phyloP scores from a whole-genome alignment of 169 alveolate genomes.

The Plasmodium reichenowi region DNA sequence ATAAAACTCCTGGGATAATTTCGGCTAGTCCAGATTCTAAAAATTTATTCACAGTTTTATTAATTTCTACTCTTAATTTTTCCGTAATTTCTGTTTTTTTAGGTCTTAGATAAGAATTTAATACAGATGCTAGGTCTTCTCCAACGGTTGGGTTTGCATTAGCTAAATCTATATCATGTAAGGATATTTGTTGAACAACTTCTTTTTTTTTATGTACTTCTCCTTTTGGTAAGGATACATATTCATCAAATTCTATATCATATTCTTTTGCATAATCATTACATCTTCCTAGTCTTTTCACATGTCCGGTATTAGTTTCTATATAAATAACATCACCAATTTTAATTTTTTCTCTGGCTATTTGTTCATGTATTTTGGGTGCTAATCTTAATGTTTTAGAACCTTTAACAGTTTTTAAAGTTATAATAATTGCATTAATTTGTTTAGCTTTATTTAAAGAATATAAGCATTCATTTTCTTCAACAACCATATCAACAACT shows the following conservation, averaged over 20 bases:
- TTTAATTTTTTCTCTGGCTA: constrained; percentile 97
- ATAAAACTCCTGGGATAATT: constrained; percentile 99
- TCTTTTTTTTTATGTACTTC: constrained; percentile 99
- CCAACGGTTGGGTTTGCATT: constrained; percentile 98
- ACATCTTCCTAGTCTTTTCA: constrained; percentile 98
- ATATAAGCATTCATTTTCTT: constrained; percentile 84
- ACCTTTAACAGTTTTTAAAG: constrained; percentile 98
- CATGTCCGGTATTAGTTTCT: constrained; percentile 97
- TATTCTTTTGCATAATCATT: constrained; percentile 98
- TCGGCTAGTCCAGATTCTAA: constrained; percentile 99
- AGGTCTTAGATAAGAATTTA: constrained; percentile 97
- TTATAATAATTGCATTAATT: constrained; percentile 94
- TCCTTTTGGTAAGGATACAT: constrained; percentile 99
- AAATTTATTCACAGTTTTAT: constrained; percentile 98
- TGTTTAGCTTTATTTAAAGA: constrained; percentile 89
- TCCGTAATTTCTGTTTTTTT: constrained; percentile 99
- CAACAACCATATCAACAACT: constrained; percentile 85
- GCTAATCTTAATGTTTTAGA: constrained; percentile 97
- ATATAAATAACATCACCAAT: constrained; percentile 98
- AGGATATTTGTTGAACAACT: constrained; percentile 98
- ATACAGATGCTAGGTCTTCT: constrained; percentile 96
- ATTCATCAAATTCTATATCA: constrained; percentile 99
- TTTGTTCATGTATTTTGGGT: constrained; percentile 97
- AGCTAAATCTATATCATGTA: constrained; percentile 99
- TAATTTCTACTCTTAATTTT: constrained; percentile 97